A percentile compares a stretch with the other conserved stretches of the same genome.
Evolutionary conservation across 208 protist genomes (phyloP).

Genomic region (Trypanosoma scelopori): DNA sequence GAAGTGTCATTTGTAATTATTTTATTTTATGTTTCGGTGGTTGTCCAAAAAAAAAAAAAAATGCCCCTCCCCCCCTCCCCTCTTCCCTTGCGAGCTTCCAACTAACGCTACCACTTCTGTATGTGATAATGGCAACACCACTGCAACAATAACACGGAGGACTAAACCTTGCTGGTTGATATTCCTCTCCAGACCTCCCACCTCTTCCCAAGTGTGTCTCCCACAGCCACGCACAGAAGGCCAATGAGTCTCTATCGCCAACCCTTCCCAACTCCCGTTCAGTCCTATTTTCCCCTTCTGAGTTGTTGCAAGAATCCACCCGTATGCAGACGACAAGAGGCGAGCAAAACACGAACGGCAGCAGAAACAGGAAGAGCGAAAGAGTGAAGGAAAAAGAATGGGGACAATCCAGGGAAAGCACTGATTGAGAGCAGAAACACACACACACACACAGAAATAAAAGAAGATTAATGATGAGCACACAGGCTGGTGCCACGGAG

Average conservation of each 20-base stretch:
- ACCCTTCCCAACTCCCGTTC: slow-evolving; percentile 5
- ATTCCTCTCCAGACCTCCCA: background rate
- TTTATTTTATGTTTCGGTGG: background rate
- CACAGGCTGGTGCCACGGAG: too few species aligned
- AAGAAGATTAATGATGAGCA: too few species aligned
- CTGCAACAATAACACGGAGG: too few species aligned
- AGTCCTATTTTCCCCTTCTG: too few species aligned
- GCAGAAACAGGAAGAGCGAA: slow-evolving; percentile 8
- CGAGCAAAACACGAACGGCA: background rate
- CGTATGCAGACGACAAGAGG: slow-evolving; percentile 6
- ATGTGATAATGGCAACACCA: background rate
- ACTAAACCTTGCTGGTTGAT: background rate
- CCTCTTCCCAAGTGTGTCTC: slow-evolving; percentile 1
- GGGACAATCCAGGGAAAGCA: too few species aligned
- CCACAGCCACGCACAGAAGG: too few species aligned
- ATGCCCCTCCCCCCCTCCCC: background rate
- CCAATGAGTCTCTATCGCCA: too few species aligned
- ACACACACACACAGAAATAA: too few species aligned
- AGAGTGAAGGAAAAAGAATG: slow-evolving; percentile 11
- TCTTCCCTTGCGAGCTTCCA: background rate
- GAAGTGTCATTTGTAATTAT: too few species aligned
- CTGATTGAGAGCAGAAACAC: too few species aligned
- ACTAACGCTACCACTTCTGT: background rate
- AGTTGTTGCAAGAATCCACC: too few species aligned
- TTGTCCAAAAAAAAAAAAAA: background rate